Conservation (phyloP, 352 stramenopile genomes). For the Phytopythium boreale region DNA sequence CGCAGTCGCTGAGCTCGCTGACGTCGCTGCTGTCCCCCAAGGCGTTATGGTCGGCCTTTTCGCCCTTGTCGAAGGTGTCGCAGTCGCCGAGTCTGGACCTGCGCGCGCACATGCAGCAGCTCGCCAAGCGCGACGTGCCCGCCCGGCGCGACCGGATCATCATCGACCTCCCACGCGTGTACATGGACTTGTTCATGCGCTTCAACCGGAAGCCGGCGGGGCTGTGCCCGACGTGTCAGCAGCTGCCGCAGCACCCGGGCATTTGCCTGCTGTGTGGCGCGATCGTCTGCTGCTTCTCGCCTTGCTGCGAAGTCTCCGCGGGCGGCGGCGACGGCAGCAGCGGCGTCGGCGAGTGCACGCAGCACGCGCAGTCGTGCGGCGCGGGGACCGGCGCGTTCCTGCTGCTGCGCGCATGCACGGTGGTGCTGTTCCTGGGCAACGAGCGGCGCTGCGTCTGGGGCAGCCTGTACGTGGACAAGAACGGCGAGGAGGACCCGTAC, state of each 20-base stretch:
- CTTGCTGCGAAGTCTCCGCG: constrained; percentile 56
- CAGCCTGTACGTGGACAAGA: constrained; percentile 84
- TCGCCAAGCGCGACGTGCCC: constrained; percentile 20
- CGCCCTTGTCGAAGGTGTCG: neutral
- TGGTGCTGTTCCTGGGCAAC: constrained; percentile 82
- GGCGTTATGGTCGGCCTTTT: neutral
- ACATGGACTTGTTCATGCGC: constrained; percentile 82
- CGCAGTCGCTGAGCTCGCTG: constrained; percentile 11
- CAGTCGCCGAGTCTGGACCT: constrained; percentile 9
- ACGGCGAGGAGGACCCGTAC: constrained; percentile 83
- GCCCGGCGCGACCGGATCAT: constrained; percentile 20
- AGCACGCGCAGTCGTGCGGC: constrained; percentile 64
- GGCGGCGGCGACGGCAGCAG: constrained; percentile 13
- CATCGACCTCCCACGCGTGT: constrained; percentile 57
- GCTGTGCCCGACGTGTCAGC: constrained; percentile 51
- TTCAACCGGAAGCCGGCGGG: constrained; percentile 68
- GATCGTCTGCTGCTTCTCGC: constrained; percentile 74
- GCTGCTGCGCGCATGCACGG: constrained; percentile 71
- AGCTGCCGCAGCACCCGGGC: constrained; percentile 65
- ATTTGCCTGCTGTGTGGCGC: constrained; percentile 76
- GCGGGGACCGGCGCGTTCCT: constrained; percentile 63
- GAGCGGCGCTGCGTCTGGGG: constrained; percentile 80
- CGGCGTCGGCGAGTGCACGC: constrained; percentile 65
- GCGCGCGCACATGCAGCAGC: constrained; percentile 23
- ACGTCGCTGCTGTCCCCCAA: neutral